phyloP scores from a whole-genome alignment of 169 alveolate species.

The Neospora caninum region DNA sequence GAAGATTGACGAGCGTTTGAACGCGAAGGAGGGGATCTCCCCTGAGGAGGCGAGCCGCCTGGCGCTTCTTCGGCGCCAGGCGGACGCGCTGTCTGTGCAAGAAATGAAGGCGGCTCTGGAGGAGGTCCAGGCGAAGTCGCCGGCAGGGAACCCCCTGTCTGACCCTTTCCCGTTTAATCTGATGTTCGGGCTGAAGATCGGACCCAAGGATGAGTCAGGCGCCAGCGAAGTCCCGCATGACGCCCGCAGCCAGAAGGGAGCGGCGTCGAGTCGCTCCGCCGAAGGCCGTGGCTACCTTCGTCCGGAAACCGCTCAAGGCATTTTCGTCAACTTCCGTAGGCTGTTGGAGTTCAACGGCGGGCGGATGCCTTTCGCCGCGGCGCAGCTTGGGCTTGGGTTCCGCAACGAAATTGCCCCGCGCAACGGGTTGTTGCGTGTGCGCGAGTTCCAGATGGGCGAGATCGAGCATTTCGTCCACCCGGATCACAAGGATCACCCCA shows the following conservation, averaged over 20 bases:
- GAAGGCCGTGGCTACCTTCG: conserved; percentile 83
- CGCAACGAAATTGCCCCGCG: conserved; percentile 99
- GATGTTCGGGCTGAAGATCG: conserved; percentile 95
- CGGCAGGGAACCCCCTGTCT: conserved; percentile 19
- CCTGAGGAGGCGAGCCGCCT: conserved; percentile 39
- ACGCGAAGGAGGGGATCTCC: conserved; percentile 15
- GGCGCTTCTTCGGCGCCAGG: conserved; percentile 56
- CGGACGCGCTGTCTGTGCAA: conserved; percentile 30
- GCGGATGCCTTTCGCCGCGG: conserved; percentile 96
- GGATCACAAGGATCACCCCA: conserved; percentile 87
- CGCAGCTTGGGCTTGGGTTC: conserved; percentile 97
- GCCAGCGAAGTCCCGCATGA: not conserved
- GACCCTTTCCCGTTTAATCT: conserved; percentile 86
- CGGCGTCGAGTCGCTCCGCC: not conserved
- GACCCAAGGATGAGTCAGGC: conserved; percentile 82
- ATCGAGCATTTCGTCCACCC: conserved; percentile 98
- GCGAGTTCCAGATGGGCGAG: conserved; percentile 99
- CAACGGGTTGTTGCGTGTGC: conserved; percentile 94
- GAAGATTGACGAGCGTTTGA: conserved; percentile 60
- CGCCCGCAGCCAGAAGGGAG: not conserved
- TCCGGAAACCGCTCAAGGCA: conserved; percentile 99
- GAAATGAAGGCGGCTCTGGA: conserved; percentile 25
- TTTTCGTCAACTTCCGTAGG: conserved; percentile 95
- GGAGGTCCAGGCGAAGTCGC: conserved; percentile 28
- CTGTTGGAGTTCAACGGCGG: conserved; percentile 94